phyloP scores from a whole-genome alignment of 1,284 basidiomycete species.

The Sporisorium graminicola region DNA sequence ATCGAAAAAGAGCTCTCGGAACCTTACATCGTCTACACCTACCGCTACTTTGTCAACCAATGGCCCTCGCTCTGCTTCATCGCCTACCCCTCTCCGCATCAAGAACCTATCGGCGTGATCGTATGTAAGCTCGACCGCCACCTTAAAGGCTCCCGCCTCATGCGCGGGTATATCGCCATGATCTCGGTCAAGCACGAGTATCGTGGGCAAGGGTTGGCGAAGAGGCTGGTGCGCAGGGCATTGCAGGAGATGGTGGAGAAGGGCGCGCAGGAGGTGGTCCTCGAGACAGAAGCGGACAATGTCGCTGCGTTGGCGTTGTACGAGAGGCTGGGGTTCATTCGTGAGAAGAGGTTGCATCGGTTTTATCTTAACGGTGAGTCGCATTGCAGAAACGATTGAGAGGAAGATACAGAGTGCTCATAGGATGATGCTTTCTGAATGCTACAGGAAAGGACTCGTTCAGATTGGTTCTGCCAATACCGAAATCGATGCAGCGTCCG shows the following conservation, averaged over 20 bases:
- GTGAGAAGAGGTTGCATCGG: constrained; percentile 91
- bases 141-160: constrained; percentile 73
- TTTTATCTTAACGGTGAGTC: constrained; percentile 87
- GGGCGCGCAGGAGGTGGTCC: constrained; percentile 88
- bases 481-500: constrained; percentile 11
- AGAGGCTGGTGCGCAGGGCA: constrained; percentile 73
- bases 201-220: constrained; percentile 73
- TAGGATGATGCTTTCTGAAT: background rate
- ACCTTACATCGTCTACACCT: constrained; percentile 93
- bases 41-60: constrained; percentile 78
- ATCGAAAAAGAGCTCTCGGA: constrained; percentile 76
- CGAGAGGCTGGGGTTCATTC: constrained; percentile 90
- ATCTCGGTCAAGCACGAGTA: constrained; percentile 71
- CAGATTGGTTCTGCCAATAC: constrained; percentile 58
- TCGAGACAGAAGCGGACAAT: constrained; percentile 98
- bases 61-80: constrained; percentile 96
- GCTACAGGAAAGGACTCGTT: constrained; percentile 63
- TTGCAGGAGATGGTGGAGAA: constrained; percentile 82
- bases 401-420: too few species aligned
- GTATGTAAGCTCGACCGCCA: constrained; percentile 95
- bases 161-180: constrained; percentile 98
- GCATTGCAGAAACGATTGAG: too few species aligned
- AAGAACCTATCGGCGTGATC: constrained; percentile 77
- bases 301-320: constrained; percentile 86
- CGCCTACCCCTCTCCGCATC: constrained; percentile 65